A percentile compares a stretch with the other conserved stretches of the same genome.
phyloP scores from a whole-genome alignment of 2,329 filamentous ascomycete genomes.

The Xylariaceae sp. region DNA sequence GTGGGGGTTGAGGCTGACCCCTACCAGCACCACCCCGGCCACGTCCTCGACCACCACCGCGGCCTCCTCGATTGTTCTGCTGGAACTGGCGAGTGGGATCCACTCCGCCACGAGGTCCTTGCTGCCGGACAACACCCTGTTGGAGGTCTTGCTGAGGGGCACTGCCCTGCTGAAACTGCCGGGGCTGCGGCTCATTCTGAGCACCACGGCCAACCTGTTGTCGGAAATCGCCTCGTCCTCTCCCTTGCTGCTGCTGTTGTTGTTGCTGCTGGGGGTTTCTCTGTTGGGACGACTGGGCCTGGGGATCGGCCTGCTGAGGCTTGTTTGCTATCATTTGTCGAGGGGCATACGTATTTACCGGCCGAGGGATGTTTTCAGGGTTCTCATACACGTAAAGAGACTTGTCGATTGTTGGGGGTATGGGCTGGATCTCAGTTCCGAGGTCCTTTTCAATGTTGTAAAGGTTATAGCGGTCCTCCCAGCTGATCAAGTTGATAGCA shows the following conservation, averaged over 20 bases:
- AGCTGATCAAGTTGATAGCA: conserved; percentile 98
- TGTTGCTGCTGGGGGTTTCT: conserved; percentile 22
- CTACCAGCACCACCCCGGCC: conserved; percentile 31
- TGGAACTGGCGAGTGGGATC: no score
- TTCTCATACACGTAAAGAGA: conserved; percentile 97
- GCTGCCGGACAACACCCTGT: no score
- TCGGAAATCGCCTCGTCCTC: conserved; percentile 27
- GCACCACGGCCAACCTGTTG: conserved; percentile 22
- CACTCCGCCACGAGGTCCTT: no score
- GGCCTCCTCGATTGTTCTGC: conserved; percentile 27
- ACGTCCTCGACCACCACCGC: conserved; percentile 29
- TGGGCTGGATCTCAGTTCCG: conserved; percentile 96
- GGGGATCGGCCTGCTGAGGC: conserved; percentile 23
- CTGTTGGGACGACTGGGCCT: conserved; percentile 22
- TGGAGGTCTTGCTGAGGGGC: no score
- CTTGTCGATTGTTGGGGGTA: conserved; percentile 91
- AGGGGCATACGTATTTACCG: conserved; percentile 49
- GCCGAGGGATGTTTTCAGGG: conserved; percentile 88
- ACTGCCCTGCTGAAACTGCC: no score
- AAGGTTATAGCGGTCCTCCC: conserved; percentile 97
- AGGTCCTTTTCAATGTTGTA: conserved; percentile 98
- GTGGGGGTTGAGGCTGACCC: conserved; percentile 29
- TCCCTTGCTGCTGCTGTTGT: conserved; percentile 21
- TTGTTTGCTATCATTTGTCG: conserved; percentile 17
- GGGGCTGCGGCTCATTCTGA: conserved; percentile 29